Evolutionary conservation across 352 stramenopile genomes (phyloP).

Genomic region (Chrysophaeum taylorii): DNA sequence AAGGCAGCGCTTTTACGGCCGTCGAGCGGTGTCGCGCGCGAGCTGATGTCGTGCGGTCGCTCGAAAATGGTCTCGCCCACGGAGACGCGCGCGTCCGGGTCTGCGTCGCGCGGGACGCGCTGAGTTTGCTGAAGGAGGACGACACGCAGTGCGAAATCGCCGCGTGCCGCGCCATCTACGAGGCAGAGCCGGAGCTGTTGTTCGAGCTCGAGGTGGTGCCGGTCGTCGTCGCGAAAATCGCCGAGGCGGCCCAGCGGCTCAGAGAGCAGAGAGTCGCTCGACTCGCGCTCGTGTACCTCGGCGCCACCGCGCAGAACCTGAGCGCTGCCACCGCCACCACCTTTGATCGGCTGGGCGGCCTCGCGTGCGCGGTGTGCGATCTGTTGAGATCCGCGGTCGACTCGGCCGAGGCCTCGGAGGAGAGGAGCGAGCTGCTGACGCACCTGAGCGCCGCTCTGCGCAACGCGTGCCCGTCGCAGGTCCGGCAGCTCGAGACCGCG

Average conservation of each 20-base stretch:
- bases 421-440: slow-evolving; percentile 31
- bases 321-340: too few relatives aligned
- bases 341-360: slow-evolving; percentile 42
- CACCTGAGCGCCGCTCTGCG: slow-evolving; percentile 54
- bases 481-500: slow-evolving; percentile 58
- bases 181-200: background rate
- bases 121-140: background rate
- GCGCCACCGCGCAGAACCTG: slow-evolving; percentile 58
- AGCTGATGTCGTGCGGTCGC: background rate
- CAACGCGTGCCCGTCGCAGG: slow-evolving; percentile 48
- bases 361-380: slow-evolving; percentile 51
- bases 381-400: slow-evolving; percentile 50
- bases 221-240: background rate
- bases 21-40: too few relatives aligned
- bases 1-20: too few relatives aligned
- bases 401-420: slow-evolving; percentile 40
- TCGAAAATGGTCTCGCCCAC: background rate
- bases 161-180: background rate
- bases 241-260: slow-evolving; percentile 13
- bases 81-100: background rate
- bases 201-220: background rate
- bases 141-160: background rate
- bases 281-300: slow-evolving; percentile 54
- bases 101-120: background rate
- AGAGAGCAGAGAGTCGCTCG: too few relatives aligned